Evolutionary conservation across 139 green algal genomes (phyloP).

Genomic region (Coccomyxa sp.): DNA sequence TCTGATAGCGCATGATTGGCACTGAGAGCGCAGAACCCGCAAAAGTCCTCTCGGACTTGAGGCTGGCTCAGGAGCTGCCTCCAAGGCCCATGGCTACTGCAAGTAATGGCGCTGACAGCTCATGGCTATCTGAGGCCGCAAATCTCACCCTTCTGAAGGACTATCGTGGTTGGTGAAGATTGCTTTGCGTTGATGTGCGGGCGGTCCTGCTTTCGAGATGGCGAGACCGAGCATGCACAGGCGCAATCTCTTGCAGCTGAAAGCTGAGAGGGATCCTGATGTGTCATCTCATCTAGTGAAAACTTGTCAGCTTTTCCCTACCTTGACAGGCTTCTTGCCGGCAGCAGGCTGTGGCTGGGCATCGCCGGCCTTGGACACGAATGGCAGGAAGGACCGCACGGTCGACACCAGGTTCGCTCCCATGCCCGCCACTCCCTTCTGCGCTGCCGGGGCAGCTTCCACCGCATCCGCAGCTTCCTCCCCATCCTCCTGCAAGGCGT

Average conservation of each 20-base stretch:
- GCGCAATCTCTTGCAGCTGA: background rate
- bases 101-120: no score
- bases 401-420: constrained; percentile 56
- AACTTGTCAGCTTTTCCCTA: constrained; percentile 11
- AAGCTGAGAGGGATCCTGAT: background rate
- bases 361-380: constrained; percentile 22
- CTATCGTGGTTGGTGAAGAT: no score
- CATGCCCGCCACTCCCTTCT: constrained; percentile 7
- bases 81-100: no score
- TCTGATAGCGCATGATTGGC: no score
- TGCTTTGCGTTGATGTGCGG: no score
- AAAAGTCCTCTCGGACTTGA: no score
- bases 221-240: background rate
- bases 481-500: background rate
- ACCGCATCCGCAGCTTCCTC: background rate
- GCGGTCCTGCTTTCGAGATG: background rate
- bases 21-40: no score
- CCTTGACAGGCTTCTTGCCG: constrained; percentile 58
- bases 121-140: no score
- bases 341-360: constrained; percentile 30
- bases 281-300: background rate
- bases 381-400: constrained; percentile 67
- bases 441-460: background rate
- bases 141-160: no score
- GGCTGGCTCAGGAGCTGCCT: no score